Base-by-base conservation (phyloP, 176 grass and related monocot genomes). In the Hordeum marinum region DNA sequence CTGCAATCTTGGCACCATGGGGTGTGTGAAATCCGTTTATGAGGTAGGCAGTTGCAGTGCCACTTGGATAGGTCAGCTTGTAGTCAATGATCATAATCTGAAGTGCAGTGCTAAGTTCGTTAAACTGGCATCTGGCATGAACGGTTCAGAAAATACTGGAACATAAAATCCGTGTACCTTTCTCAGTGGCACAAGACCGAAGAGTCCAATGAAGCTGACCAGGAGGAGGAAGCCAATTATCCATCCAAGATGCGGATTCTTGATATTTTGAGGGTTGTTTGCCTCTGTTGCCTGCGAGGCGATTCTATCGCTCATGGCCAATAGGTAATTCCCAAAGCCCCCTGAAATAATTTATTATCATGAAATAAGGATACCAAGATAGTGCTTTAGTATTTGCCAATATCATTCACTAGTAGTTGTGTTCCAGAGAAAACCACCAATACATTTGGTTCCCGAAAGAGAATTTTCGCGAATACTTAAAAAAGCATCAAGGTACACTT, bases 11-110 rank as follows among this genome's bases (percentile, higher is more conserved):
- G 61, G 82, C 82, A 13, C 88, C 91, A 34, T 88, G 85, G 54
- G 82, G 75, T 0, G 91, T 93, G 54, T 93, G 91, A 40, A 93
- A 90, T 29, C 88, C 79, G 25, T 93, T 93, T 84, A 93, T 93
- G 21, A 90, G 88, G 68, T 76, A 80, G 11, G 91, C 91, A 63
- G 88, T 93, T 20, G 91, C 91, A 58, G 88, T 93, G 45, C 88
- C 91, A 63, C 88, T 93, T 39, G 88, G 88, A 88, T 90, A 90
- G 13, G 80, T 88, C 59, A 93, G 82, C 79, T 86, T 93, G 91
- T 90, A 93, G 88, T 93, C 91, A 34, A 93, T 87, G 14, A 91
- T 91, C 89, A 91, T 91, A 54, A 77, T 85, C 89, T 91, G 85
- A 81, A 88, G 54, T 3, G 54, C 20, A 84, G 35, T 55, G 18